Evolutionary conservation across 2,329 filamentous ascomycete genomes (phyloP).

Genomic region (Cryphonectria parasitica): DNA sequence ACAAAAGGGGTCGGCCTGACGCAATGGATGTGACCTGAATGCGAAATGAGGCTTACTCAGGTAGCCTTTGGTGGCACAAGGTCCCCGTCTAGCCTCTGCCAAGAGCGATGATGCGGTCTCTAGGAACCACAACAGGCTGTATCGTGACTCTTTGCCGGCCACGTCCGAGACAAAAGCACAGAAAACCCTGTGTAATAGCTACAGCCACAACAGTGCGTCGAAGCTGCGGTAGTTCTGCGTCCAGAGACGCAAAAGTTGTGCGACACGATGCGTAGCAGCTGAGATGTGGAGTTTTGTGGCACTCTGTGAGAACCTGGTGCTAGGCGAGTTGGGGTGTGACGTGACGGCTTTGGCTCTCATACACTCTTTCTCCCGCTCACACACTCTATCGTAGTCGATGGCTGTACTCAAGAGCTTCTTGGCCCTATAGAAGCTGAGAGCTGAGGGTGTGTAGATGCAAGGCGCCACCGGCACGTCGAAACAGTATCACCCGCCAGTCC

Average conservation of each 20-base stretch:
- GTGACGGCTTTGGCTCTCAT: background rate
- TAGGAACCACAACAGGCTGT: background rate
- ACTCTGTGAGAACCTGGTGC: background rate
- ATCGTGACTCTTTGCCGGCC: background rate
- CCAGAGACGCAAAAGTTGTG: background rate
- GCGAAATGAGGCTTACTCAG: background rate
- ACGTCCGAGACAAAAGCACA: background rate
- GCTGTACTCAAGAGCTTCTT: background rate
- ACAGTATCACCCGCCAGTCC: conserved; percentile 1
- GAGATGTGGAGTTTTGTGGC: background rate
- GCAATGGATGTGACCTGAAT: background rate
- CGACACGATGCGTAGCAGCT: background rate
- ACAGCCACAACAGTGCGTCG: background rate
- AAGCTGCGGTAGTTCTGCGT: background rate
- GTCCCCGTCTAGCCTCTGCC: background rate
- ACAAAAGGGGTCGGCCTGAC: background rate
- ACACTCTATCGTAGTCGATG: background rate
- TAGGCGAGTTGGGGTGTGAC: background rate
- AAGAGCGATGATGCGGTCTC: background rate
- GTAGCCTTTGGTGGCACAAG: background rate
- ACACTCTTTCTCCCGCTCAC: too few relatives aligned
- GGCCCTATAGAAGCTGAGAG: background rate
- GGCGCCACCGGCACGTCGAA: background rate
- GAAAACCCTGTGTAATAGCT: background rate
- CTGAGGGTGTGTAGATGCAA: background rate